phyloP scores from a whole-genome alignment of 2,329 filamentous ascomycete species.

The Metarhizium guizhouense region DNA sequence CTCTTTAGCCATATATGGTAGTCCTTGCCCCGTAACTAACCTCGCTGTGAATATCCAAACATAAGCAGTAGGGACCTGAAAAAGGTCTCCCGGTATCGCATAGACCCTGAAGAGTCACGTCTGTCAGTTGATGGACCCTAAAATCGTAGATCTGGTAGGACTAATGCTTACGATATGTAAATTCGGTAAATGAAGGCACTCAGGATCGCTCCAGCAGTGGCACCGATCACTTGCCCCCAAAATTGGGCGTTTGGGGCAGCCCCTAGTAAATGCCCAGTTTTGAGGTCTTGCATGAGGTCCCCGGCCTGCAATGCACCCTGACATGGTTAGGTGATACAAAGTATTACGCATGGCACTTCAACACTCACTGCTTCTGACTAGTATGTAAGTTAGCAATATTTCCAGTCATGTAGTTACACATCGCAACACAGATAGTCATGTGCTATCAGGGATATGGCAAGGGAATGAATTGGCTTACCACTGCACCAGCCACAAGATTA shows the following conservation, averaged over 20 bases:
- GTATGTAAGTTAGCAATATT: not conserved
- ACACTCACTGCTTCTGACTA: constrained; percentile 31
- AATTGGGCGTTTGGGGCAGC: constrained; percentile 93
- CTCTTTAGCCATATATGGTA: constrained; percentile 75
- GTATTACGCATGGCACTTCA: not conserved
- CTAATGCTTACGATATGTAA: constrained; percentile 52
- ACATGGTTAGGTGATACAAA: constrained; percentile 4
- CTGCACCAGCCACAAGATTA: constrained; percentile 87
- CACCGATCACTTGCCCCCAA: constrained; percentile 90
- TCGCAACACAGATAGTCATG: not conserved
- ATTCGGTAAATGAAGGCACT: constrained; percentile 82
- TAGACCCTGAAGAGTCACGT: constrained; percentile 53
- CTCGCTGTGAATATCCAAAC: constrained; percentile 97
- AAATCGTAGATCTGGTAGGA: not conserved
- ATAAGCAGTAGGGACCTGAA: constrained; percentile 89
- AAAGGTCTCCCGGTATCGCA: constrained; percentile 75
- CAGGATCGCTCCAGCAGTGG: constrained; percentile 74
- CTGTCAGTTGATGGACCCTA: not conserved
- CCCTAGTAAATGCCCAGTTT: constrained; percentile 87
- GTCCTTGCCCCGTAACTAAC: constrained; percentile 80
- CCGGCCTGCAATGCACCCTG: constrained; percentile 81
- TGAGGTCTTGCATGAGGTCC: constrained; percentile 94
- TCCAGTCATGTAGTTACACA: not conserved
- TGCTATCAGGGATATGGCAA: not conserved
- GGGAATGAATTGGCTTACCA: constrained; percentile 30